Percentiles rank a stretch among this genome's conserved stretches.
Conservation (phyloP, 1,139 yeast species). For the Protomyces pachydermus region DNA sequence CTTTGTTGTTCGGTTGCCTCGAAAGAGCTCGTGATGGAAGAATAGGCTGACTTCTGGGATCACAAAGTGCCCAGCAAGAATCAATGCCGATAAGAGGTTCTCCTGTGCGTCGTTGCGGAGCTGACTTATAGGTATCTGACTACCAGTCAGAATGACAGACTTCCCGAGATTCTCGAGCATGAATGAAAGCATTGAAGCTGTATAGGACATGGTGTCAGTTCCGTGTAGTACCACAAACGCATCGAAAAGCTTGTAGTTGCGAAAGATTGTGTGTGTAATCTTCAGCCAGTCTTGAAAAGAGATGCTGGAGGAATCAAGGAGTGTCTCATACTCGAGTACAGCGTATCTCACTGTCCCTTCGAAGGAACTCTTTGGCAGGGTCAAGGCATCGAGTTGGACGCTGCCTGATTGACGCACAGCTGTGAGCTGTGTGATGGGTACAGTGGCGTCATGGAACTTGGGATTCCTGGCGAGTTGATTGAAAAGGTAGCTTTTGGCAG, state of each 20-base stretch:
- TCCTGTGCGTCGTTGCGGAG: constrained; percentile 24
- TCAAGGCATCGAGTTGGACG: constrained; percentile 5
- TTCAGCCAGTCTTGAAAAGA: constrained; percentile 20
- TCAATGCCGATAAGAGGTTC: constrained; percentile 16
- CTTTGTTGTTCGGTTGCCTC: constrained; percentile 27
- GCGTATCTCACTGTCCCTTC: constrained; percentile 12
- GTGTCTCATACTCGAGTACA: constrained; percentile 20
- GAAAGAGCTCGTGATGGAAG: constrained; percentile 23
- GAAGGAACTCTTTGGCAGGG: constrained; percentile 5
- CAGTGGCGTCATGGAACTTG: constrained; percentile 9
- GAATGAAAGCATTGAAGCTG: constrained; percentile 21
- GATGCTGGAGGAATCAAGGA: constrained; percentile 22
- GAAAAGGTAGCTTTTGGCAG: constrained; percentile 12
- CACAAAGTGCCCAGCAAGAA: constrained; percentile 20
- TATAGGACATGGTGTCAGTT: constrained; percentile 26
- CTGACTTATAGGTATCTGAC: constrained; percentile 23
- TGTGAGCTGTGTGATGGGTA: neutral
- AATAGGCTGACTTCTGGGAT: constrained; percentile 27
- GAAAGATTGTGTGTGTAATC: constrained; percentile 15
- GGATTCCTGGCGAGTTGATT: neutral
- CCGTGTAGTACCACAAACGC: constrained; percentile 26
- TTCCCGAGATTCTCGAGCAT: constrained; percentile 26
- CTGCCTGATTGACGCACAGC: constrained; percentile 9
- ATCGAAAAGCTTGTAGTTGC: constrained; percentile 23
- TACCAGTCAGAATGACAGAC: constrained; percentile 23